Conservation (phyloP, 2,329 filamentous ascomycete species). For the Sordariomycetes sp. region DNA sequence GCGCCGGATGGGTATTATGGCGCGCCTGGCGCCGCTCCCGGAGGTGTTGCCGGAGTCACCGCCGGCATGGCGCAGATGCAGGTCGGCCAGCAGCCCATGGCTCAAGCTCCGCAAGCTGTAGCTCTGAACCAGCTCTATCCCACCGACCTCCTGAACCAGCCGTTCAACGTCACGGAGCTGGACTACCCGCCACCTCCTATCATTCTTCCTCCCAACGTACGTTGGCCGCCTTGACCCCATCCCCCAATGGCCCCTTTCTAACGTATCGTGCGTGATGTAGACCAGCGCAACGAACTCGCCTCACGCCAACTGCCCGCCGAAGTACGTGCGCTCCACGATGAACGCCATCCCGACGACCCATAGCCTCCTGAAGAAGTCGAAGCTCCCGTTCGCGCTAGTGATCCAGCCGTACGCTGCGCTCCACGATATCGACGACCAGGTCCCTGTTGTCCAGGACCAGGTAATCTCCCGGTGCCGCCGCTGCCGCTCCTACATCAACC, state of each 20-base stretch:
- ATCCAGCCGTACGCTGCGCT: conserved; percentile 93
- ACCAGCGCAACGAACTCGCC: conserved; percentile 86
- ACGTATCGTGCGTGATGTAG: conserved; percentile 28
- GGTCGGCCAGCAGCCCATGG: conserved; percentile 44
- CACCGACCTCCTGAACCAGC: conserved; percentile 82
- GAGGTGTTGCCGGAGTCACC: conserved; percentile 49
- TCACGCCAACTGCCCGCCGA: conserved; percentile 80
- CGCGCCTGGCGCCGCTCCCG: conserved; percentile 20
- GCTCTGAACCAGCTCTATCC: conserved; percentile 79
- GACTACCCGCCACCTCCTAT: conserved; percentile 87
- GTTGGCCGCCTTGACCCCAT: conserved; percentile 21
- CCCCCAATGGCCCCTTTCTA: not conserved
- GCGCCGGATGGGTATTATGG: conserved; percentile 58
- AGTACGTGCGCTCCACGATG: conserved; percentile 90
- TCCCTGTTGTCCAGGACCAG: conserved; percentile 91
- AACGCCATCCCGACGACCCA: conserved; percentile 90
- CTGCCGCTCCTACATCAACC: conserved; percentile 96
- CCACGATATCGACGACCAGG: conserved; percentile 82
- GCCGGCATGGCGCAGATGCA: conserved; percentile 81
- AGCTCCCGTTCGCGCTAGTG: conserved; percentile 86
- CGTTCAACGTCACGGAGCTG: conserved; percentile 87
- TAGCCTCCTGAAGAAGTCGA: conserved; percentile 91
- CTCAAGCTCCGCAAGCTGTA: conserved; percentile 24
- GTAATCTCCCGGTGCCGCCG: conserved; percentile 93
- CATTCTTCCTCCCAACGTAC: conserved; percentile 81